A percentile compares a stretch with the other conserved stretches of the same genome.
Conservation (phyloP, 2,329 filamentous ascomycete species). For the Fusarium nygamai region DNA sequence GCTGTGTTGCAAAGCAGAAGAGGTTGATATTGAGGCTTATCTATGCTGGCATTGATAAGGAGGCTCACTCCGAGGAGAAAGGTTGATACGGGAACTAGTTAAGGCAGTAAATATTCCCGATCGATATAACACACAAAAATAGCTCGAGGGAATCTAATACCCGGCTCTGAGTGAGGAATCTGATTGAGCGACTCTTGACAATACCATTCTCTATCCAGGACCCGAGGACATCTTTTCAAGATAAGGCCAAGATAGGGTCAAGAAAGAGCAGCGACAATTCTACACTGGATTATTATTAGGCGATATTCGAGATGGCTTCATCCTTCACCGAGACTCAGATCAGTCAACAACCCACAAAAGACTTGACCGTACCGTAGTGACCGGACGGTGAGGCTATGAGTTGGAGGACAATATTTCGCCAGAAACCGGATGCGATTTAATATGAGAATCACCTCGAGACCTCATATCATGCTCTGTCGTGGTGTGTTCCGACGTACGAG, state of each 20-base stretch:
- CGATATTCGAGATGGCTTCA: constrained; percentile 6
- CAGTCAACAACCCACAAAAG: constrained; percentile 15
- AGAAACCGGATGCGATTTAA: constrained; percentile 6
- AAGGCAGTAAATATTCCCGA: constrained; percentile 11
- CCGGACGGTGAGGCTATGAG: neutral
- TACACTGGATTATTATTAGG: neutral
- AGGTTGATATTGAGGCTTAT: constrained; percentile 28
- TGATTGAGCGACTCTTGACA: neutral
- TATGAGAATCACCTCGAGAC: constrained; percentile 14
- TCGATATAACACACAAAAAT: constrained; percentile 2
- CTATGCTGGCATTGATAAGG: constrained; percentile 23
- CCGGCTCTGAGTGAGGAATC: neutral
- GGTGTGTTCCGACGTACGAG: constrained; percentile 38
- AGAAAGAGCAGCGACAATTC: neutral
- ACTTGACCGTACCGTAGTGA: neutral
- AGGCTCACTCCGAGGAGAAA: constrained; percentile 34
- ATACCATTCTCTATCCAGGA: neutral
- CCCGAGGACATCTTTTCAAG: neutral
- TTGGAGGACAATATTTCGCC: neutral
- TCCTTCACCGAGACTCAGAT: constrained; percentile 15
- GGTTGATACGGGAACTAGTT: neutral
- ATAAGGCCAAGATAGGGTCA: neutral
- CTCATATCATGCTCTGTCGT: constrained; percentile 27
- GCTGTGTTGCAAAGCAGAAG: constrained; percentile 14
- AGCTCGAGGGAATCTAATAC: constrained; percentile 4